Evolutionary conservation across 306 rosid species (phyloP).

Genomic region (Spatholobus suberectus): DNA sequence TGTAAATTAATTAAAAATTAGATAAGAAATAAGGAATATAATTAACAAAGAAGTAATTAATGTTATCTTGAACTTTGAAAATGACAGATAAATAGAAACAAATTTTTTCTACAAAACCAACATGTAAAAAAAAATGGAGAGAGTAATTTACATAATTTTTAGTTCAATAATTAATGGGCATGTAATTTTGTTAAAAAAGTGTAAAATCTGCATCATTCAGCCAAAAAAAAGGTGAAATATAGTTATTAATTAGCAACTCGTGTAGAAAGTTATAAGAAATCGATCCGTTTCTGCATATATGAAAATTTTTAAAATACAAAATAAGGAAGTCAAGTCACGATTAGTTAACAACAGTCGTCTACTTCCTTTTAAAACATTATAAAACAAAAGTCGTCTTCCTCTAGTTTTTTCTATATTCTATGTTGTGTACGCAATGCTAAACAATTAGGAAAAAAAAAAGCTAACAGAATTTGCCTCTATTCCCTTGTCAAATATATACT

Average conservation of each 20-base stretch:
- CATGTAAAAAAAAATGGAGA: no score
- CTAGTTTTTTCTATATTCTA: neutral
- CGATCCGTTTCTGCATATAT: neutral
- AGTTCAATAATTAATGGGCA: no score
- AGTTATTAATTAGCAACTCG: neutral
- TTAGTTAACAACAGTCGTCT: neutral
- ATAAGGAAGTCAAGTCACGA: neutral
- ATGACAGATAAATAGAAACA: no score
- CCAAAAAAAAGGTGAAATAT: neutral
- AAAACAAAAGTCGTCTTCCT: neutral
- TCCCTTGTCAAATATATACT: neutral
- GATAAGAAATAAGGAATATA: no score
- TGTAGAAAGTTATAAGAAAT: neutral
- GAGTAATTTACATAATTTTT: no score
- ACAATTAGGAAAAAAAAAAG: neutral
- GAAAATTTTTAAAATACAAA: neutral
- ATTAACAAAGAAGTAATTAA: no score
- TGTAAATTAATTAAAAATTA: no score
- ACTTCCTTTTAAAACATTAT: neutral
- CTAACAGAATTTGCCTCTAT: neutral
- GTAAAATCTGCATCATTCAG: neutral
- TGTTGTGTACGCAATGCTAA: neutral
- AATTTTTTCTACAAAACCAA: no score
- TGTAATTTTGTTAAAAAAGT: neutral
- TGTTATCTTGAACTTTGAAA: no score